These are phyloP conservation scores for Nannochloropsis oceanica DNA, from an alignment of 108 stramenopile genomes.

Conservation along the genomic window DNA sequence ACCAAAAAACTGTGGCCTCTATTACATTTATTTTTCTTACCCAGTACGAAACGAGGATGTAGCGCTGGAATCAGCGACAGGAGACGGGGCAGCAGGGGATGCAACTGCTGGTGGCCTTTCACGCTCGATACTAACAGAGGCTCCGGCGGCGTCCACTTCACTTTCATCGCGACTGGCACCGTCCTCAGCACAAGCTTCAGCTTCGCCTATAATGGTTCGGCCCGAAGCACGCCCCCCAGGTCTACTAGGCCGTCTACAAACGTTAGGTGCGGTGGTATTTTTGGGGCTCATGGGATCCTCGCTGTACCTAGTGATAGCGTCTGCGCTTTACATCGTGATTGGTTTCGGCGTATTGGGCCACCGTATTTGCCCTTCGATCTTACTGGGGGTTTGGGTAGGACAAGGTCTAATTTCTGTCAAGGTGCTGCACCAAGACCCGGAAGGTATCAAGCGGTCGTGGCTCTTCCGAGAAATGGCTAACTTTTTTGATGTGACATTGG, in stretches of 20 bases:
- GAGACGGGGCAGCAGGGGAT: too few species aligned
- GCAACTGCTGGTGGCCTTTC: too few species aligned
- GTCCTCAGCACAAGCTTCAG: not conserved
- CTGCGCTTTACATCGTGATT: not conserved
- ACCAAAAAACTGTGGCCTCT: too few species aligned
- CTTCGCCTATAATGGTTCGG: not conserved
- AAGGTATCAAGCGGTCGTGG: not conserved
- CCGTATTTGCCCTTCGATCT: not conserved
- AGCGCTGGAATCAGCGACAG: too few species aligned
- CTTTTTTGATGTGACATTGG: not conserved
- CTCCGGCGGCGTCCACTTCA: too few species aligned
- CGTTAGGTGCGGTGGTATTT: not conserved
- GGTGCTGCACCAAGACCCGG: not conserved
- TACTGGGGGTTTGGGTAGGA: not conserved
- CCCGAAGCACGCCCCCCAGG: not conserved
- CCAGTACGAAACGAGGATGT: too few species aligned
- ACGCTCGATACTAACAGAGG: too few species aligned
- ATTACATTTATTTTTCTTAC: too few species aligned
- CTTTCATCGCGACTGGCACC: too few species aligned
- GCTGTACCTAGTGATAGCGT: not conserved
- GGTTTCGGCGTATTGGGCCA: not conserved
- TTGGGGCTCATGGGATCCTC: not conserved
- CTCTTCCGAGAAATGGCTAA: not conserved
- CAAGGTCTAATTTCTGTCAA: not conserved
- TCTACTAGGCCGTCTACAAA: not conserved